These are phyloP conservation scores for Gracilariopsis chorda DNA, from an alignment of 23 red algal genomes.

Conservation along the genomic window DNA sequence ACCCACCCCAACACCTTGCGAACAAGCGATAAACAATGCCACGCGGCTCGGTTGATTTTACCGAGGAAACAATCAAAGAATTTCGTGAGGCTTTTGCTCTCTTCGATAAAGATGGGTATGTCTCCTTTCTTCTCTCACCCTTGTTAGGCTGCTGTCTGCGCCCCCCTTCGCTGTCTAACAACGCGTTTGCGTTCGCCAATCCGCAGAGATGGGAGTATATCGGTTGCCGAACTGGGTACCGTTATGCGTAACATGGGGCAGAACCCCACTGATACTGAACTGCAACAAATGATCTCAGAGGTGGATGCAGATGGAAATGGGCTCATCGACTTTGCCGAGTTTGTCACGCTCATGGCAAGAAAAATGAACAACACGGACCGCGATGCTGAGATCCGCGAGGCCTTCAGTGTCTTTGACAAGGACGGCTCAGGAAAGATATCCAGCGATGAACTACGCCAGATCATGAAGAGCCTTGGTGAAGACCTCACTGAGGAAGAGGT, in stretches of 20 bases:
- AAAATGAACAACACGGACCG: conserved; percentile 88
- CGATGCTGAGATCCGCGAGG: conserved; percentile 81
- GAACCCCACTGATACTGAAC: conserved; percentile 80
- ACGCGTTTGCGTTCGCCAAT: not conserved
- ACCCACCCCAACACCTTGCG: not conserved
- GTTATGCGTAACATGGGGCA: conserved; percentile 94
- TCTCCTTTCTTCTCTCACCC: not conserved
- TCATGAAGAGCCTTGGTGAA: conserved; percentile 91
- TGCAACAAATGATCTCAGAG: conserved; percentile 91
- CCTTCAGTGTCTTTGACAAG: conserved; percentile 97
- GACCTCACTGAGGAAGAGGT: conserved; percentile 95
- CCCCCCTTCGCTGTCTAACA: conserved; percentile 19
- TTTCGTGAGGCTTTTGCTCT: conserved; percentile 86
- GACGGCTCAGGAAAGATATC: conserved; percentile 94
- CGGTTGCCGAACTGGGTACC: conserved; percentile 82
- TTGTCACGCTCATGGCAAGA: conserved; percentile 88
- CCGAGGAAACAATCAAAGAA: conserved; percentile 91
- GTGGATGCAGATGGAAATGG: conserved; percentile 95
- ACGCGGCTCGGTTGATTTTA: conserved; percentile 65
- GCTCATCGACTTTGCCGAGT: conserved; percentile 96
- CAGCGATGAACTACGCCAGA: conserved; percentile 79
- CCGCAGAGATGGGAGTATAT: conserved; percentile 88
- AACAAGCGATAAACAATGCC: conserved; percentile 12
- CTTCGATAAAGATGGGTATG: conserved; percentile 71
- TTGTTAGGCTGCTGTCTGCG: not conserved